Conservation (phyloP, 306 rosid species). For the Arachis stenosperma region DNA sequence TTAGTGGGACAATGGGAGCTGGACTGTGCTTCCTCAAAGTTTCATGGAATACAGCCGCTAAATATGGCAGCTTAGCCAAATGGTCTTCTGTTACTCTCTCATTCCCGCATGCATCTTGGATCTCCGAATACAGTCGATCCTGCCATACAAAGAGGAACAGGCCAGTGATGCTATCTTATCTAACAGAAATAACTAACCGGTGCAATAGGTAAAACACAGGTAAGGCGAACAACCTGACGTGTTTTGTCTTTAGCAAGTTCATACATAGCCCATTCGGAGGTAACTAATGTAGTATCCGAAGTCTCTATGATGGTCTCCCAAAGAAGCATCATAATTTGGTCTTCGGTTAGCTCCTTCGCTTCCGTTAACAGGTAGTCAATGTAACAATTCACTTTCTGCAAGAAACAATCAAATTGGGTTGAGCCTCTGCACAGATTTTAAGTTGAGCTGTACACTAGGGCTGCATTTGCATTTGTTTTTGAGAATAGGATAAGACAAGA, state of each 20-base stretch:
- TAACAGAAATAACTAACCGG: background rate
- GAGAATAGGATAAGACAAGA: too few relatives aligned
- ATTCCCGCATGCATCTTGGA: slow-evolving; percentile 58
- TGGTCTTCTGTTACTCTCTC: slow-evolving; percentile 65
- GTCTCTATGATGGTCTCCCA: slow-evolving; percentile 91
- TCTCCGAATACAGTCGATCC: slow-evolving; percentile 64
- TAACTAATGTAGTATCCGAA: slow-evolving; percentile 79
- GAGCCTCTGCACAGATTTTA: background rate
- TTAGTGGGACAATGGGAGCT: slow-evolving; percentile 68
- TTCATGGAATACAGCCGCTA: slow-evolving; percentile 84
- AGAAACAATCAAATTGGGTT: slow-evolving; percentile 32
- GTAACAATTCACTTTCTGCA: slow-evolving; percentile 67
- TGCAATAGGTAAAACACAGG: background rate
- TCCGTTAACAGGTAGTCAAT: slow-evolving; percentile 68
- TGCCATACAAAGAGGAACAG: slow-evolving; percentile 35
- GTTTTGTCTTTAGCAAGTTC: slow-evolving; percentile 73
- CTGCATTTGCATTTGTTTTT: too few relatives aligned
- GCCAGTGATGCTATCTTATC: background rate
- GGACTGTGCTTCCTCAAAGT: slow-evolving; percentile 81
- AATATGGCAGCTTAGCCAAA: slow-evolving; percentile 64
- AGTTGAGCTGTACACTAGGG: background rate
- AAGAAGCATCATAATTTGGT: slow-evolving; percentile 64
- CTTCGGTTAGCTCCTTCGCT: slow-evolving; percentile 61
- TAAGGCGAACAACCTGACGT: slow-evolving; percentile 60
- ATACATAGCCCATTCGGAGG: slow-evolving; percentile 91